Evolutionary conservation across 202 grass and related monocot genomes (phyloP).

Genomic region (Schoenoplectus triqueter): DNA sequence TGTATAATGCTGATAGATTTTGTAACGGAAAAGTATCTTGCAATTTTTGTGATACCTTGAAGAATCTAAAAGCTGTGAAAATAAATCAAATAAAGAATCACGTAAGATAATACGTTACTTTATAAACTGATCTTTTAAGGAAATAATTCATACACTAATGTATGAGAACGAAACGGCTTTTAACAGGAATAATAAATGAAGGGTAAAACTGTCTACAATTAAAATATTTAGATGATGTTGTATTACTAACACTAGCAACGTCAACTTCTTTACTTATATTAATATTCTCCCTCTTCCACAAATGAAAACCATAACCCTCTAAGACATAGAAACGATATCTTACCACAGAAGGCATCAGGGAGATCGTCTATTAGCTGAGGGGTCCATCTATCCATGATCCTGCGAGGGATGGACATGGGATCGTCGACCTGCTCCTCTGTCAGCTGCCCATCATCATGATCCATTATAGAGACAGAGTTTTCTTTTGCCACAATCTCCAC

Average conservation of each 20-base stretch:
- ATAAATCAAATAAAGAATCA: neutral
- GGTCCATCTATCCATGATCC: conserved; percentile 74
- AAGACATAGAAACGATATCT: neutral
- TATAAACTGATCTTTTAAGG: neutral
- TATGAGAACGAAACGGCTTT: neutral
- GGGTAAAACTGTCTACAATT: neutral
- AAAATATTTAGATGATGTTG: neutral
- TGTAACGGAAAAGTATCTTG: neutral
- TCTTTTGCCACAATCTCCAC: conserved; percentile 88
- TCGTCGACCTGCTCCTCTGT: conserved; percentile 62
- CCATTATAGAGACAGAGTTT: conserved; percentile 62
- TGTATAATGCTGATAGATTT: neutral
- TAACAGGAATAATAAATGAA: neutral
- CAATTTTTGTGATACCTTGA: neutral
- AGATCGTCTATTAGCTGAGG: conserved; percentile 54
- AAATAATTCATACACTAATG: neutral
- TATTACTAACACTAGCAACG: neutral
- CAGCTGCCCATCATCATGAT: conserved; percentile 60
- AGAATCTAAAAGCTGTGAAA: neutral
- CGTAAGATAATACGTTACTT: neutral
- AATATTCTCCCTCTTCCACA: neutral
- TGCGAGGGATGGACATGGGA: conserved; percentile 69
- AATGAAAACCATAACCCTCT: neutral
- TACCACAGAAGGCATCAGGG: conserved; percentile 84
- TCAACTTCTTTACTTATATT: neutral